Percentiles rank a stretch among this genome's conserved stretches.
phyloP scores from a whole-genome alignment of 2,329 filamentous ascomycete species.

The Aspergillus fumigatiaffinis region DNA sequence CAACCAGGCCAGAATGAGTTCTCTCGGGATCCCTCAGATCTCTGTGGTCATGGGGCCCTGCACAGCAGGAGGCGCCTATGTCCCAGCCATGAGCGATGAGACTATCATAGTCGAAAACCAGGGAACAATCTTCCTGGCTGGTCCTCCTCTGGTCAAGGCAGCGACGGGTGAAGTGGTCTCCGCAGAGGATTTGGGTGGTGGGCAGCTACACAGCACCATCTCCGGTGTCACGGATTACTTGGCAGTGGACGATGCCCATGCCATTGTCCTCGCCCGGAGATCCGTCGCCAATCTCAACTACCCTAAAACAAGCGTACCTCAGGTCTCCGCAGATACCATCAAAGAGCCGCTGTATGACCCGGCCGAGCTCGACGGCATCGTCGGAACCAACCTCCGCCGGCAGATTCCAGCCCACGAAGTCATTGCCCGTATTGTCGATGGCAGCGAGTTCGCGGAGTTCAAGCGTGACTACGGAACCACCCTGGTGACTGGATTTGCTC shows the following conservation, averaged over 20 bases:
- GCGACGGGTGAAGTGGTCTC: constrained; percentile 90
- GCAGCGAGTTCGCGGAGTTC: constrained; percentile 87
- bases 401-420: constrained; percentile 84
- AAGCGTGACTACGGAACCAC: constrained; percentile 87
- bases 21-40: constrained; percentile 84
- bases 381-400: constrained; percentile 81
- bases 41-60: constrained; percentile 96
- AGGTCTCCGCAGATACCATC: constrained; percentile 39
- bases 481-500: constrained; percentile 85
- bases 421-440: constrained; percentile 89
- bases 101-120: constrained; percentile 93
- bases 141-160: constrained; percentile 90
- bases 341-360: constrained; percentile 77
- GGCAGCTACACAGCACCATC: constrained; percentile 81
- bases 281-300: constrained; percentile 89
- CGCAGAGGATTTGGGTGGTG: constrained; percentile 86
- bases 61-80: constrained; percentile 92
- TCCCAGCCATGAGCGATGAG: constrained; percentile 96
- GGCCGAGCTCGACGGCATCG: constrained; percentile 79
- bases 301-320: constrained; percentile 50
- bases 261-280: constrained; percentile 76
- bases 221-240: constrained; percentile 95
- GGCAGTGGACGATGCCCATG: constrained; percentile 90
- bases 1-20: constrained; percentile 93
- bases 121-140: constrained; percentile 96